Conservation (phyloP, 768 basidiomycete species). For the Tricholoma matsutake region DNA sequence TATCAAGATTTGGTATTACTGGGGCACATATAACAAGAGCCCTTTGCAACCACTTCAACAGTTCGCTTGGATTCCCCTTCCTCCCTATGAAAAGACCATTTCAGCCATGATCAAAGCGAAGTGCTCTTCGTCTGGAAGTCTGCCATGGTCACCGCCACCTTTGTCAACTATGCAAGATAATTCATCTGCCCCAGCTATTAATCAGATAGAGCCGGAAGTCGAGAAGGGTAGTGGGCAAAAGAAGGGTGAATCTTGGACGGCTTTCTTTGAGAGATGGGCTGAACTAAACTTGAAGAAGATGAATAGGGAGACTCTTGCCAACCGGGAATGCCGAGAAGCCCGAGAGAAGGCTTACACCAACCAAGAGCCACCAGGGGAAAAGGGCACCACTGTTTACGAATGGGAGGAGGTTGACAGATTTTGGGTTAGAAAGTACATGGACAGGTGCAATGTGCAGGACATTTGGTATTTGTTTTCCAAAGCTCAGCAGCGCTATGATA, state of each 20-base stretch:
- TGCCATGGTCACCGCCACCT: not conserved
- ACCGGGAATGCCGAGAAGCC: not conserved
- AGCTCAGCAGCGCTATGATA: not conserved
- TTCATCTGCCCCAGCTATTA: not conserved
- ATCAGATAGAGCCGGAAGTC: not conserved
- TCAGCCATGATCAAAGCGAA: not conserved
- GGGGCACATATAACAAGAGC: not conserved
- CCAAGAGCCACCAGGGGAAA: not conserved
- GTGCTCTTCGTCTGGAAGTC: not conserved
- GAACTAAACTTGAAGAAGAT: not conserved
- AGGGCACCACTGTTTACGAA: not conserved
- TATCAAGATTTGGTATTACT: not conserved
- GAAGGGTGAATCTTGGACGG: not conserved
- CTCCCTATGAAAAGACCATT: not conserved
- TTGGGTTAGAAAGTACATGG: not conserved
- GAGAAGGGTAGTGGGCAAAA: not conserved
- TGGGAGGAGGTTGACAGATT: slow-evolving; percentile 2
- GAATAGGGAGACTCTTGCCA: not conserved
- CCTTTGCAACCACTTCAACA: not conserved
- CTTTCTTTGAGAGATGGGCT: not conserved
- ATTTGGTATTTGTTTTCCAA: not conserved
- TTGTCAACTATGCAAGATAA: not conserved
- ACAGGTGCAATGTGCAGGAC: not conserved
- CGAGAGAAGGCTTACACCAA: not conserved
- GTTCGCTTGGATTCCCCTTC: not conserved